Conservation (phyloP, 1,139 yeast species). For the Debaryomycetaceae sp. region DNA sequence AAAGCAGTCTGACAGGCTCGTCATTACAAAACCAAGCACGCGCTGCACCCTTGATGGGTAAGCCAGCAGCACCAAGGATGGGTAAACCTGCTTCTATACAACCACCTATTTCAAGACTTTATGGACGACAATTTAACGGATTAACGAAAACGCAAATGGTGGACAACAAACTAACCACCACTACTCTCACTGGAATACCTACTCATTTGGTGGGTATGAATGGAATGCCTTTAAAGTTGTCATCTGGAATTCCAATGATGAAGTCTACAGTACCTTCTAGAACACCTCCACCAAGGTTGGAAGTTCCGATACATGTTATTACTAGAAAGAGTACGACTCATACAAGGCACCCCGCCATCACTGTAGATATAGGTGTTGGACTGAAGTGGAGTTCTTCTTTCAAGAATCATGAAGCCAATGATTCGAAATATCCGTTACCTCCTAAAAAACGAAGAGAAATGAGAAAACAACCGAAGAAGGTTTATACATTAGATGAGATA, state of each 20-base stretch:
- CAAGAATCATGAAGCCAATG: constrained; percentile 27
- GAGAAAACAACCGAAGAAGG: constrained; percentile 52
- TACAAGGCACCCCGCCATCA: constrained; percentile 20
- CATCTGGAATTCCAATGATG: constrained; percentile 14
- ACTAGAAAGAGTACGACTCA: constrained; percentile 15
- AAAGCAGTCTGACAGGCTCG: background rate
- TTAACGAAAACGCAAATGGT: constrained; percentile 13
- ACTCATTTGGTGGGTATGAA: constrained; percentile 19
- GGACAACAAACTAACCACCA: constrained; percentile 17
- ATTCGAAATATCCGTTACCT: constrained; percentile 43
- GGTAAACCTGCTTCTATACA: constrained; percentile 48
- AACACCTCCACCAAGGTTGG: constrained; percentile 39
- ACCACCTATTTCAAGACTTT: constrained; percentile 41
- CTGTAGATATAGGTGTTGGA: constrained; percentile 23
- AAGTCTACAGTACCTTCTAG: constrained; percentile 19
- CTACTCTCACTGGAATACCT: constrained; percentile 17
- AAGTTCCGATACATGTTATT: constrained; percentile 31
- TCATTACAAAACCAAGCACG: constrained; percentile 4
- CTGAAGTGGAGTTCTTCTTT: constrained; percentile 27
- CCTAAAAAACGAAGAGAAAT: constrained; percentile 33
- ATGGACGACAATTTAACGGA: constrained; percentile 20
- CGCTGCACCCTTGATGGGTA: constrained; percentile 36
- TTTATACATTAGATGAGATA: constrained; percentile 69
- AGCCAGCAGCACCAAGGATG: constrained; percentile 38
- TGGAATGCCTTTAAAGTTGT: constrained; percentile 14